Evolutionary conservation across 2,329 filamentous ascomycete species (phyloP), one percentile per base, ranked within the genome.

Genomic region (Fusarium poae): DNA sequence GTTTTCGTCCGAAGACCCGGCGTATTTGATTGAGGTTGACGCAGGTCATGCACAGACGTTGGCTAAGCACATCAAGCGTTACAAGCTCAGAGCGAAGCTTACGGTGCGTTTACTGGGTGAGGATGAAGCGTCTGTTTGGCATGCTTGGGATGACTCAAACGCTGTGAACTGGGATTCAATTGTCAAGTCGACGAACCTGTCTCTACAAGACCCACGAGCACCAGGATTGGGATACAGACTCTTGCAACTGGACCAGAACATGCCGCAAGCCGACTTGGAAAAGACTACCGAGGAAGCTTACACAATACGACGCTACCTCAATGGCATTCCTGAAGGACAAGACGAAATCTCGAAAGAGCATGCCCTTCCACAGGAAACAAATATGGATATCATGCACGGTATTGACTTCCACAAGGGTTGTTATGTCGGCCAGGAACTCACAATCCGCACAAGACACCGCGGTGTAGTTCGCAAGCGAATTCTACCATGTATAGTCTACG

Each of bases 331-430:
- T 1, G 96, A 99, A 81, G 95, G 96, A 3, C 92, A 92, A 76
- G 77, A 81, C 18, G 96, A 99, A 82, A 89, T 99, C 21, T 78
- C 88, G 9, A 81, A 85, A 61, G 91, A 91, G 68, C 82, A 85
- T 20, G 89, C 93, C 1, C 83, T 99, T 56, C 95, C 96, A 2
- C 90, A 94, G 79, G 95, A 98, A 80, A 91, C 86, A 76, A 97
- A 97, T 78, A 86, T 98, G 77, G 96, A 99, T 79, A 82, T 92
- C 62, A 92, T 92, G 85, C 86, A 88, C 48, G 96, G 89, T 27
- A 91, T 99, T 70, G 93, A 97, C 80, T 99, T 96, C 82, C 89
- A 89, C 76, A 99, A 99, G 82, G 96, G 96, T 10, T 99, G 96
- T 81, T 99, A 99, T 79, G 89, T 98, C 10, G 96, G 96, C 0